These are phyloP conservation scores for Orbilia ellipsospora DNA, from an alignment of 2,329 filamentous ascomycete species.

Conservation along the genomic window DNA sequence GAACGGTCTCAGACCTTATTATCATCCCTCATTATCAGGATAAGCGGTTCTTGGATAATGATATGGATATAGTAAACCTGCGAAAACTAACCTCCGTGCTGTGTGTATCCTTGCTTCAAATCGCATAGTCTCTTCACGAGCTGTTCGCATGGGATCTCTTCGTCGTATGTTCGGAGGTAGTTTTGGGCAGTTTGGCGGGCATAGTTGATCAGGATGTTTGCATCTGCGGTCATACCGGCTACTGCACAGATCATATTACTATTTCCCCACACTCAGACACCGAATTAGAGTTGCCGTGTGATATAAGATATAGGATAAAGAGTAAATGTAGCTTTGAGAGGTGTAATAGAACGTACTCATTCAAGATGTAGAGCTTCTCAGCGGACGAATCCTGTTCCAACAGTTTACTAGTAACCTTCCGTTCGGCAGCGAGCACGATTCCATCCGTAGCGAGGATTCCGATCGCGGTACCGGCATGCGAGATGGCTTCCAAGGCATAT, in stretches of 20 bases:
- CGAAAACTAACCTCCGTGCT: conserved; percentile 76
- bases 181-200: conserved; percentile 95
- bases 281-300: too few species aligned
- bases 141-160: conserved; percentile 99
- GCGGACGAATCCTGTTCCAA: conserved; percentile 99
- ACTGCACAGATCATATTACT: conserved; percentile 99
- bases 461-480: conserved; percentile 94
- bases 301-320: background rate
- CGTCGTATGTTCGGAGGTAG: conserved; percentile 99
- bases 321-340: background rate
- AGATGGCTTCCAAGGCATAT: conserved; percentile 98
- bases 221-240: conserved; percentile 98
- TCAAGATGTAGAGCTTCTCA: conserved; percentile 99
- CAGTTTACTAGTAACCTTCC: conserved; percentile 99
- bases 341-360: conserved; percentile 74
- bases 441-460: conserved; percentile 98
- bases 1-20: conserved; percentile 84
- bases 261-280: conserved; percentile 8
- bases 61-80: background rate
- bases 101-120: conserved; percentile 98
- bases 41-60: too few species aligned
- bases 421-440: conserved; percentile 96
- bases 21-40: too few species aligned
- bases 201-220: conserved; percentile 99
- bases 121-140: conserved; percentile 96